A percentile compares a stretch with the other conserved stretches of the same genome.
These are phyloP conservation scores for Globisporangium acanthophoron DNA, from an alignment of 352 stramenopile species.

Conservation along the genomic window DNA sequence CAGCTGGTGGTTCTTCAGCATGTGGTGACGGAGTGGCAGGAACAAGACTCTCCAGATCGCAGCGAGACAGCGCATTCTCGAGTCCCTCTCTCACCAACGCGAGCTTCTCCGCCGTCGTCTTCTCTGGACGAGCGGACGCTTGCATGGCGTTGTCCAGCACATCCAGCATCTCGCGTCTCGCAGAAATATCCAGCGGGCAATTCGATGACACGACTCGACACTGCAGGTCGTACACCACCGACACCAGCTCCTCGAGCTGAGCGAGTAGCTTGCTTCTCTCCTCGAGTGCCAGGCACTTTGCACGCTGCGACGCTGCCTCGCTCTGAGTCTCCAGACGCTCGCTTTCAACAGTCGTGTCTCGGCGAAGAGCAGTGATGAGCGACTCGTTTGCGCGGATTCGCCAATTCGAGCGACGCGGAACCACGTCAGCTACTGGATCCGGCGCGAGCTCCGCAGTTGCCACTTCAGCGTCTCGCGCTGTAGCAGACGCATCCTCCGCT, in stretches of 20 bases:
- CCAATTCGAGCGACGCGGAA: constrained; percentile 6
- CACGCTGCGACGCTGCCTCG: constrained; percentile 20
- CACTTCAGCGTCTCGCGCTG: not conserved
- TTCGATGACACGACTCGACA: constrained; percentile 22
- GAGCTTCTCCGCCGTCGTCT: constrained; percentile 4
- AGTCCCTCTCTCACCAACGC: constrained; percentile 5
- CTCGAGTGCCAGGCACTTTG: constrained; percentile 19
- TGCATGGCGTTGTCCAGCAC: constrained; percentile 19
- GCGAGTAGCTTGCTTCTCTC: constrained; percentile 13
- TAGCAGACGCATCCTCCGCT: too few species aligned
- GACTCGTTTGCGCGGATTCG: constrained; percentile 26
- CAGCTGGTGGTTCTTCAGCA: not conserved
- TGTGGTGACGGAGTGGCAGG: not conserved
- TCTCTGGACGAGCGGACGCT: not conserved
- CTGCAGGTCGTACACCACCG: constrained; percentile 28
- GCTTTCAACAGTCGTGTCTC: constrained; percentile 19
- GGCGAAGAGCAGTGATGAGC: constrained; percentile 26
- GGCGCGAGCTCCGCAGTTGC: not conserved
- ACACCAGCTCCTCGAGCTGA: constrained; percentile 23
- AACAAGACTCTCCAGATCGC: not conserved
- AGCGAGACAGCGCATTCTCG: constrained; percentile 3
- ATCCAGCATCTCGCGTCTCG: constrained; percentile 23
- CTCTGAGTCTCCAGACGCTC: constrained; percentile 15
- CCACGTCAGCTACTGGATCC: too few species aligned
- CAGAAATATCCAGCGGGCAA: constrained; percentile 13